A percentile compares a stretch with the other conserved stretches of the same genome.
These are phyloP conservation scores for Rhodotorula sp. DNA, from an alignment of 1,284 basidiomycete species.

Conservation along the genomic window DNA sequence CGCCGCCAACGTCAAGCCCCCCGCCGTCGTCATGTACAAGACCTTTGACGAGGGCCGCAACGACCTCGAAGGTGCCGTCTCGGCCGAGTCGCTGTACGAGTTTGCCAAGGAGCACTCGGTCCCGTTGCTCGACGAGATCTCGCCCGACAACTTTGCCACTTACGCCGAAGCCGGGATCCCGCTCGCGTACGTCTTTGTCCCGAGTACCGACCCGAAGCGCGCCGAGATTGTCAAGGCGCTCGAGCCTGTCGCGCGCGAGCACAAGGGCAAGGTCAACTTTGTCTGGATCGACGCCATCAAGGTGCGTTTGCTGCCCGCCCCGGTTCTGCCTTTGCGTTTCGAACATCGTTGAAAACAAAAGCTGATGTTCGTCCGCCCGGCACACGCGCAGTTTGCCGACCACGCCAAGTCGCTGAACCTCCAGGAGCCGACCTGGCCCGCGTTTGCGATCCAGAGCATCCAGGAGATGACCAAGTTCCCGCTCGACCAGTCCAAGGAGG, in stretches of 20 bases:
- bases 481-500: conserved; percentile 64
- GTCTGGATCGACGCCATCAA: conserved; percentile 97
- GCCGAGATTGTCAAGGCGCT: conserved; percentile 70
- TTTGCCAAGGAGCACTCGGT: conserved; percentile 83
- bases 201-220: conserved; percentile 65
- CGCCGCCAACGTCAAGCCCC: conserved; percentile 71
- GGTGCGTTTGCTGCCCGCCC: conserved; percentile 11
- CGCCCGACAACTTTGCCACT: conserved; percentile 84
- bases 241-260: conserved; percentile 71
- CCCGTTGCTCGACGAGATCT: conserved; percentile 89
- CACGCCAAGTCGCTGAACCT: conserved; percentile 96
- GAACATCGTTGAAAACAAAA: no score
- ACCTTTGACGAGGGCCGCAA: conserved; percentile 81
- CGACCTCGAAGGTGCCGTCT: conserved; percentile 60
- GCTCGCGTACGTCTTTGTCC: conserved; percentile 91
- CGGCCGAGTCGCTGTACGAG: conserved; percentile 63
- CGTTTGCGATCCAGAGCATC: conserved; percentile 89
- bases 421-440: conserved; percentile 78
- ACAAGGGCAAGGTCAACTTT: conserved; percentile 90
- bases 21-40: conserved; percentile 89
- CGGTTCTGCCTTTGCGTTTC: background rate
- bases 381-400: conserved; percentile 65
- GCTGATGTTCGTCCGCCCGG: background rate
- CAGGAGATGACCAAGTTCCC: conserved; percentile 83
- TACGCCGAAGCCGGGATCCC: conserved; percentile 83